Evolutionary conservation across 176 grass and related monocot species (phyloP).

Genomic region (Carex pumila): DNA sequence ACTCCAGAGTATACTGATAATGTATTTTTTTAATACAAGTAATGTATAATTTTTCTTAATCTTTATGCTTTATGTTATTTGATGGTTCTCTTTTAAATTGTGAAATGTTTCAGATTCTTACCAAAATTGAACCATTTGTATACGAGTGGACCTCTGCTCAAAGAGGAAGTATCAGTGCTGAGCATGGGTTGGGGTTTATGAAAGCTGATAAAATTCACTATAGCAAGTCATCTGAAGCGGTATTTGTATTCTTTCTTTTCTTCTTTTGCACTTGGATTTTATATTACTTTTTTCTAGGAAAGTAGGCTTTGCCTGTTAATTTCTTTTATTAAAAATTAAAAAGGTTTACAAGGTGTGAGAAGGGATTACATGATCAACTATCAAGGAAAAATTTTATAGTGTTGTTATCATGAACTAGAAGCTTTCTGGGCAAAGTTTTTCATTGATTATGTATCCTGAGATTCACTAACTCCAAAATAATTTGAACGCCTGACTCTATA

Average conservation of each 20-base stretch:
- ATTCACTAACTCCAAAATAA: background rate
- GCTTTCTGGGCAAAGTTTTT: background rate
- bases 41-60: slow-evolving; percentile 5
- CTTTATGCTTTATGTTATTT: slow-evolving; percentile 16
- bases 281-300: background rate
- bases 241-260: slow-evolving; percentile 29
- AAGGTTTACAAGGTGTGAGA: background rate
- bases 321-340: background rate
- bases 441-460: background rate
- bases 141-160: slow-evolving; percentile 89
- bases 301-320: background rate
- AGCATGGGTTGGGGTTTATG: slow-evolving; percentile 87
- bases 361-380: background rate
- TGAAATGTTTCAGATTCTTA: slow-evolving; percentile 50
- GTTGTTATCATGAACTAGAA: background rate
- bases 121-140: slow-evolving; percentile 80
- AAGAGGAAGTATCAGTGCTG: slow-evolving; percentile 94
- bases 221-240: slow-evolving; percentile 83
- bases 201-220: slow-evolving; percentile 97
- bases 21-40: slow-evolving; percentile 31
- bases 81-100: slow-evolving; percentile 18
- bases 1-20: slow-evolving; percentile 60
- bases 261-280: background rate
- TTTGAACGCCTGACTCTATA: background rate
- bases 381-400: background rate